Evolutionary conservation across 192 early-diverging fungal genomes (phyloP).

Genomic region (Coemansia sp.): DNA sequence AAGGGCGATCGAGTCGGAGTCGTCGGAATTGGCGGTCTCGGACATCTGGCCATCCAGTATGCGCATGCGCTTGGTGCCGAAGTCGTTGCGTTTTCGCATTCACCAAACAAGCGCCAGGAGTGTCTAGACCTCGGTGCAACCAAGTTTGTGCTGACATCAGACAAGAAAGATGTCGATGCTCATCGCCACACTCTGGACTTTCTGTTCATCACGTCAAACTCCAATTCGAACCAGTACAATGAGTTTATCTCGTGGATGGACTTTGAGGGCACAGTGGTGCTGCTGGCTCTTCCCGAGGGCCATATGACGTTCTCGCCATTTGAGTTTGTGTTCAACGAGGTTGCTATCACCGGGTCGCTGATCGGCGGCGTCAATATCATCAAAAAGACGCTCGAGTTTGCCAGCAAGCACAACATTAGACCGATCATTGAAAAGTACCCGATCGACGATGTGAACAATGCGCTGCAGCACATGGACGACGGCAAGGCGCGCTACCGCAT

Average conservation of each 20-base stretch:
- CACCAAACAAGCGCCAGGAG: constrained; percentile 59
- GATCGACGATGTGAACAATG: constrained; percentile 64
- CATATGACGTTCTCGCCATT: constrained; percentile 49
- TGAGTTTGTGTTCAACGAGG: constrained; percentile 53
- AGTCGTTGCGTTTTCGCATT: constrained; percentile 61
- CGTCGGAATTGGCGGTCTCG: constrained; percentile 78
- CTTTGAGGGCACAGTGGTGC: constrained; percentile 61
- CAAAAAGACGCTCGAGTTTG: constrained; percentile 68
- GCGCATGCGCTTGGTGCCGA: constrained; percentile 55
- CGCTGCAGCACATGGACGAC: constrained; percentile 58
- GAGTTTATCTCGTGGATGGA: constrained; percentile 56
- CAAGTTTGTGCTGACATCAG: constrained; percentile 48
- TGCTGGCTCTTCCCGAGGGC: constrained; percentile 66
- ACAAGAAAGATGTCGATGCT: constrained; percentile 28
- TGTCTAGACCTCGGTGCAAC: constrained; percentile 59
- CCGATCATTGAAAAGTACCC: constrained; percentile 67
- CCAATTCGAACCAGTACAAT: constrained; percentile 49
- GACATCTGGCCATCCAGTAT: constrained; percentile 71
- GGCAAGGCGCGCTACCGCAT: constrained; percentile 70
- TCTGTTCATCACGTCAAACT: constrained; percentile 38
- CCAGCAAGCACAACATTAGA: constrained; percentile 61
- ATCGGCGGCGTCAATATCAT: constrained; percentile 62
- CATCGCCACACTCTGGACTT: constrained; percentile 29
- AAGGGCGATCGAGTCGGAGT: constrained; percentile 68
- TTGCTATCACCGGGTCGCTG: constrained; percentile 64